Percentiles rank a stretch among this genome's conserved stretches.
phyloP scores from a whole-genome alignment of 257 asterid genomes.

The Eustoma russellianum region DNA sequence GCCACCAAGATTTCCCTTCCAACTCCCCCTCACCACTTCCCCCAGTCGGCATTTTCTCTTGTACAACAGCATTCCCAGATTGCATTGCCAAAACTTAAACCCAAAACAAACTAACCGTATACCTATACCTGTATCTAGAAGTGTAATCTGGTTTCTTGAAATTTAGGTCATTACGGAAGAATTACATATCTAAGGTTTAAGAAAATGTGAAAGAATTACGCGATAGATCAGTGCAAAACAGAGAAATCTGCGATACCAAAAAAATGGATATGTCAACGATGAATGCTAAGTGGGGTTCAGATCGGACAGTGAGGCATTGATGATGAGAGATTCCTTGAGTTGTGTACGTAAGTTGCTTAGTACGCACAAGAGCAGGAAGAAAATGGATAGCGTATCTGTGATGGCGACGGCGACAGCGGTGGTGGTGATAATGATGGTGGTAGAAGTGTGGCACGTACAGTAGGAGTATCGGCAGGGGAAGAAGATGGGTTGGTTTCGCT shows the following conservation, averaged over 20 bases:
- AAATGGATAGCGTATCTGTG: background rate
- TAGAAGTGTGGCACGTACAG: too few species aligned
- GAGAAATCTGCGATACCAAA: too few species aligned
- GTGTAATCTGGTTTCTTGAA: background rate
- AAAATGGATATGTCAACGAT: conserved; percentile 1
- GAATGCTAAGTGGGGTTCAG: conserved; percentile 1
- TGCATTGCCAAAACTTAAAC: conserved; percentile 44
- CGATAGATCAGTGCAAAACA: conserved; percentile 15
- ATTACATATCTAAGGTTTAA: conserved; percentile 23
- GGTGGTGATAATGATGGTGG: too few species aligned
- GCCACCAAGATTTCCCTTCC: conserved; percentile 38
- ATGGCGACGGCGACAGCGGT: too few species aligned
- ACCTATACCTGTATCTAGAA: background rate
- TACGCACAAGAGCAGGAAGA: conserved; percentile 5
- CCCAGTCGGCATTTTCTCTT: conserved; percentile 22
- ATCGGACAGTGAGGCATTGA: conserved; percentile 6
- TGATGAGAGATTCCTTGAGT: background rate
- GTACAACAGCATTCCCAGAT: conserved; percentile 26
- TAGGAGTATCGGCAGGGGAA: too few species aligned
- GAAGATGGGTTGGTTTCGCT: too few species aligned
- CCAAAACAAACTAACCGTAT: background rate
- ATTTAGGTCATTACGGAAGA: conserved; percentile 23
- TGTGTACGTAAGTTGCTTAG: conserved; percentile 1
- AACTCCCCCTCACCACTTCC: conserved; percentile 12
- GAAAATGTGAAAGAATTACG: conserved; percentile 5